Conservation (phyloP, 768 basidiomycete species). For the Lactarius psammicola region DNA sequence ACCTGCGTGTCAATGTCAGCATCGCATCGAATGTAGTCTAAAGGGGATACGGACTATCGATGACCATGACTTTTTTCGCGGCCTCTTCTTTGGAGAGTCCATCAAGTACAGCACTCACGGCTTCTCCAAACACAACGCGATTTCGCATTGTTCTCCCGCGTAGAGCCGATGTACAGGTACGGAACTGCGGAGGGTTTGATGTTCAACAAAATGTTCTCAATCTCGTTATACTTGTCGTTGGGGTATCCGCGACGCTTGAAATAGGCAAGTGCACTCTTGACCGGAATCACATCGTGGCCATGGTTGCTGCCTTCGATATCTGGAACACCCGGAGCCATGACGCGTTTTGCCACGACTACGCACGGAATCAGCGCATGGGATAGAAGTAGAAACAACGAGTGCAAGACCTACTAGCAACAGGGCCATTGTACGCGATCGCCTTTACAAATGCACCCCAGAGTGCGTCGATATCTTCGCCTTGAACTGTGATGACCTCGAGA, state of each 20-base stretch:
- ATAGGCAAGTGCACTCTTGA: slow-evolving; percentile 77
- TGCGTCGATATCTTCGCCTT: slow-evolving; percentile 78
- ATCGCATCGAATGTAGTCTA: not conserved
- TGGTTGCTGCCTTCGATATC: slow-evolving; percentile 78
- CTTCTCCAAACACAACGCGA: slow-evolving; percentile 82
- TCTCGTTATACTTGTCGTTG: slow-evolving; percentile 36
- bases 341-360: slow-evolving; percentile 63
- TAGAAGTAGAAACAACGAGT: not conserved
- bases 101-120: slow-evolving; percentile 77
- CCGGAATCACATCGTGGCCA: slow-evolving; percentile 83
- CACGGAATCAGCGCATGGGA: not conserved
- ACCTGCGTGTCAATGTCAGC: slow-evolving; percentile 40
- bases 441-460: slow-evolving; percentile 67
- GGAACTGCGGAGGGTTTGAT: slow-evolving; percentile 59
- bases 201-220: slow-evolving; percentile 53
- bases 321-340: slow-evolving; percentile 46
- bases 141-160: slow-evolving; percentile 76
- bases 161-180: slow-evolving; percentile 67
- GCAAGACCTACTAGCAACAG: slow-evolving; percentile 62
- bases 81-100: slow-evolving; percentile 73
- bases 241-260: slow-evolving; percentile 61
- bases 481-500: slow-evolving; percentile 65
- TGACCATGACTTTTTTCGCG: slow-evolving; percentile 78
- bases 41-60: slow-evolving; percentile 59
- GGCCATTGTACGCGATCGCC: slow-evolving; percentile 62